Conservation (phyloP, 2,329 filamentous ascomycete species). For the Penicillium sp. region DNA sequence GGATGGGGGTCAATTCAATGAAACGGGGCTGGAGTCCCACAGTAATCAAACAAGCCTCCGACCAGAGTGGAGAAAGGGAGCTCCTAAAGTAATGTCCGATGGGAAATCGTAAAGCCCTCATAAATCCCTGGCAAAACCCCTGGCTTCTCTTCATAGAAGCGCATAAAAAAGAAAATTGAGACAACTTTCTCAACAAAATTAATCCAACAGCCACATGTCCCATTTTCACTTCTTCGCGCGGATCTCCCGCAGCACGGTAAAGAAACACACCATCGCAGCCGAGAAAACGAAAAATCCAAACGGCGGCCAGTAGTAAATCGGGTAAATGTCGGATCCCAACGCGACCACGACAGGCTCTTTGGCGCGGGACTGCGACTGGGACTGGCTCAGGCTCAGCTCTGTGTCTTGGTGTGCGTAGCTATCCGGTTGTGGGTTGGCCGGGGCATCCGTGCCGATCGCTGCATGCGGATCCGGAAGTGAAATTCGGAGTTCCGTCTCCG, state of each 20-base stretch:
- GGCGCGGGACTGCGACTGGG: not conserved
- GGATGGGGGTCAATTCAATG: not conserved
- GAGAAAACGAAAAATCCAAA: constrained; percentile 6
- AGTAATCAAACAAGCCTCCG: not conserved
- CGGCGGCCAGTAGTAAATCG: not conserved
- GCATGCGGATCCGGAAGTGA: constrained; percentile 11
- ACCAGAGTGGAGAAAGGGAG: not conserved
- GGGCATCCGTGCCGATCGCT: constrained; percentile 15
- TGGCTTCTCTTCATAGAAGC: not conserved
- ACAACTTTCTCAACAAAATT: not conserved
- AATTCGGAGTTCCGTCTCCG: constrained; percentile 1
- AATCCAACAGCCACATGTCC: not conserved
- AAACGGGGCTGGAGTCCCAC: not conserved
- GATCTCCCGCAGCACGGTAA: constrained; percentile 5
- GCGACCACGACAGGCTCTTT: not conserved
- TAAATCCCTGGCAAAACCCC: not conserved
- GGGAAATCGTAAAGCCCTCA: not conserved
- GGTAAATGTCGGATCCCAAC: not conserved
- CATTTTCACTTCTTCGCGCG: constrained; percentile 1
- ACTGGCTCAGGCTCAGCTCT: not conserved
- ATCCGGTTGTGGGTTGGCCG: not conserved
- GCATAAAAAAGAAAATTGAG: not conserved
- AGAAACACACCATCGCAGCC: constrained; percentile 4
- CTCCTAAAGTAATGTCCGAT: not conserved
- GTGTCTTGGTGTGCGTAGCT: not conserved